Percentiles rank a stretch among this genome's conserved stretches.
phyloP scores from a whole-genome alignment of 352 stramenopile genomes.

The Globisporangium radiosum region DNA sequence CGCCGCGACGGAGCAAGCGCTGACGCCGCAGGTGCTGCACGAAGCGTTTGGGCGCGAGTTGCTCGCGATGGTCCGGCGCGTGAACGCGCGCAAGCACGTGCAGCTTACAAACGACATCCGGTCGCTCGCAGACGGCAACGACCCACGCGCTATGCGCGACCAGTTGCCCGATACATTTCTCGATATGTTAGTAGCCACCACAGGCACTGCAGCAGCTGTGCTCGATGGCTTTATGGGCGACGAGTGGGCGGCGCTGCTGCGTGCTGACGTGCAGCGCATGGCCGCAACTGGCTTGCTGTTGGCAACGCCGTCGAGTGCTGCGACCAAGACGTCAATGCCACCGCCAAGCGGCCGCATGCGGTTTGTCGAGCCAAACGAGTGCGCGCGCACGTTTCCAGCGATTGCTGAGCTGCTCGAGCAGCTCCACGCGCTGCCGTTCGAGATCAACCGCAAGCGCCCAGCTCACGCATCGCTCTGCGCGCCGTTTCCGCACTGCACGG shows the following conservation, averaged over 20 bases:
- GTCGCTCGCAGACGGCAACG: conserved; percentile 47
- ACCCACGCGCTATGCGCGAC: conserved; percentile 55
- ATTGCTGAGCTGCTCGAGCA: conserved; percentile 70
- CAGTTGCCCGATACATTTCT: conserved; percentile 49
- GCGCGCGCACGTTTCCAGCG: conserved; percentile 49
- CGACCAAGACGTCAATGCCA: too few relatives aligned
- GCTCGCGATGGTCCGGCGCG: conserved; percentile 74
- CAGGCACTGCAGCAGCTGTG: conserved; percentile 31
- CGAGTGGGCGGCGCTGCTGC: conserved; percentile 63
- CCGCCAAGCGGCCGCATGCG: conserved; percentile 27
- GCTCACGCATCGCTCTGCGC: conserved; percentile 42
- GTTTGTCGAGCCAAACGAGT: conserved; percentile 61
- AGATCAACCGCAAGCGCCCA: conserved; percentile 72
- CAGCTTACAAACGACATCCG: conserved; percentile 59
- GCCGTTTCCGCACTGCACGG: conserved; percentile 61
- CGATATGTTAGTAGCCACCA: conserved; percentile 23
- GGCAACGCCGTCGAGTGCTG: conserved; percentile 8
- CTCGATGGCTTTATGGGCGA: conserved; percentile 76
- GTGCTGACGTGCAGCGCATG: conserved; percentile 65
- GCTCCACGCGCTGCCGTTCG: conserved; percentile 66
- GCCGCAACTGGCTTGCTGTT: conserved; percentile 42
- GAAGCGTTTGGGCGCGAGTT: conserved; percentile 82
- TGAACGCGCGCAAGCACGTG: conserved; percentile 79
- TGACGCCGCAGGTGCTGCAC: conserved; percentile 74
- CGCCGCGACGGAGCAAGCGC: conserved; percentile 44